phyloP scores from a whole-genome alignment of 2,329 filamentous ascomycete genomes.

The Colletotrichum karsti region DNA sequence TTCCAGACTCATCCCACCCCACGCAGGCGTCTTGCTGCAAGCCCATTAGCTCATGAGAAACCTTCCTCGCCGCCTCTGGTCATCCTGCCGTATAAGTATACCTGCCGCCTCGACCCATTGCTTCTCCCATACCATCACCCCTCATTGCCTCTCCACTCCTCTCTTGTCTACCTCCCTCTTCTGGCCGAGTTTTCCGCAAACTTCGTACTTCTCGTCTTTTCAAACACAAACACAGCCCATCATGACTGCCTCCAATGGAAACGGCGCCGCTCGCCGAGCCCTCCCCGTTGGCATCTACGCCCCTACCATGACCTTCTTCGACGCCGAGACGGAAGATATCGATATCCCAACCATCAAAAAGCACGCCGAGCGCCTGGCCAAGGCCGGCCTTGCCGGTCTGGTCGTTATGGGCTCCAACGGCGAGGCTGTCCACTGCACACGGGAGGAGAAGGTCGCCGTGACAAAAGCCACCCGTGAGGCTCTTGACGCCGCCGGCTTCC shows the following conservation, averaged over 20 bases:
- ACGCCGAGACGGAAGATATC: conserved; percentile 83
- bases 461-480: conserved; percentile 83
- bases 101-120: conserved; percentile 4
- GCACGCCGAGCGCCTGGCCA: conserved; percentile 80
- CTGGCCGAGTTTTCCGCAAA: not conserved
- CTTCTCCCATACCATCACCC: not conserved
- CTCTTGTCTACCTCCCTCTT: conserved; percentile 17
- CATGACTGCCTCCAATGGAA: conserved; percentile 32
- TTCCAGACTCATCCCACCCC: conserved; percentile 36
- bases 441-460: conserved; percentile 78
- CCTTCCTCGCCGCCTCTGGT: conserved; percentile 25
- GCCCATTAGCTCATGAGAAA: conserved; percentile 46
- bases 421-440: conserved; percentile 85
- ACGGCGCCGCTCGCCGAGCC: conserved; percentile 53
- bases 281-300: conserved; percentile 87
- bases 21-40: conserved; percentile 35
- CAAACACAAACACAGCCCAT: conserved; percentile 9
- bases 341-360: conserved; percentile 82
- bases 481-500: conserved; percentile 82
- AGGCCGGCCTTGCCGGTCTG: conserved; percentile 81
- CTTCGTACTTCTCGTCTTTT: conserved; percentile 16
- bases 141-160: conserved; percentile 28
- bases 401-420: conserved; percentile 92
- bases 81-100: conserved; percentile 41
- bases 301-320: conserved; percentile 91